Conservation (phyloP, 177 flowering plant species). For the Vitis hybrid region DNA sequence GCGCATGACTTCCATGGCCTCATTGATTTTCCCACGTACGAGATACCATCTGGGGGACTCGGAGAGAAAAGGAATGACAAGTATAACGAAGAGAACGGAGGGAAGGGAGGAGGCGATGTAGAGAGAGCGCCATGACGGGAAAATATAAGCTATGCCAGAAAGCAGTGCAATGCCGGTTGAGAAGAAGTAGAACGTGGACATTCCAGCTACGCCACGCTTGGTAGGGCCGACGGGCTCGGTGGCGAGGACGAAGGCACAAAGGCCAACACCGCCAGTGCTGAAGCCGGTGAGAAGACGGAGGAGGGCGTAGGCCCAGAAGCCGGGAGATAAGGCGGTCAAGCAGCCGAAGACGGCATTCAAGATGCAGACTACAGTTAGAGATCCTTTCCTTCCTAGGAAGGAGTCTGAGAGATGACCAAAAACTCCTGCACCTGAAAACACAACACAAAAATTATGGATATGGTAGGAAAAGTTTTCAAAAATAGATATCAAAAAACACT, state of each 20-base stretch:
- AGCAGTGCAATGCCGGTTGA: conserved; percentile 73
- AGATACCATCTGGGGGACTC: conserved; percentile 96
- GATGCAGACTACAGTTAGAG: conserved; percentile 60
- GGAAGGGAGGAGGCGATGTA: conserved; percentile 81
- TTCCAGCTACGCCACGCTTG: conserved; percentile 79
- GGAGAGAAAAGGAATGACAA: conserved; percentile 63
- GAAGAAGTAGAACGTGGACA: conserved; percentile 98
- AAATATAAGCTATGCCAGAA: conserved; percentile 68
- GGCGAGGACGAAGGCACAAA: conserved; percentile 82
- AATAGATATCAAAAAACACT: too few relatives aligned
- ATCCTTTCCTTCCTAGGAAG: conserved; percentile 80
- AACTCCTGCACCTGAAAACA: conserved; percentile 80
- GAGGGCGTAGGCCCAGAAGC: conserved; percentile 49
- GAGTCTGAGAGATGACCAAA: conserved; percentile 96
- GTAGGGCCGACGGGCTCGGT: conserved; percentile 84
- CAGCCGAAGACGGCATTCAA: conserved; percentile 66
- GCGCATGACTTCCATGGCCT: conserved; percentile 69
- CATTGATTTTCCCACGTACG: conserved; percentile 54
- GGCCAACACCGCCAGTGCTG: conserved; percentile 91
- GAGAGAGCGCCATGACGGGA: conserved; percentile 76
- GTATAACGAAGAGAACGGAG: conserved; percentile 53
- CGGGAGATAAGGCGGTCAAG: conserved; percentile 69
- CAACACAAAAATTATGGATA: neutral
- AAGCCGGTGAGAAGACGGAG: conserved; percentile 85
- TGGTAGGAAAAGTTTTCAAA: neutral